Percentiles rank a stretch among this genome's conserved stretches.
These are phyloP conservation scores for Ascochyta lentis DNA, from an alignment of 2,329 filamentous ascomycete species.

Conservation along the genomic window DNA sequence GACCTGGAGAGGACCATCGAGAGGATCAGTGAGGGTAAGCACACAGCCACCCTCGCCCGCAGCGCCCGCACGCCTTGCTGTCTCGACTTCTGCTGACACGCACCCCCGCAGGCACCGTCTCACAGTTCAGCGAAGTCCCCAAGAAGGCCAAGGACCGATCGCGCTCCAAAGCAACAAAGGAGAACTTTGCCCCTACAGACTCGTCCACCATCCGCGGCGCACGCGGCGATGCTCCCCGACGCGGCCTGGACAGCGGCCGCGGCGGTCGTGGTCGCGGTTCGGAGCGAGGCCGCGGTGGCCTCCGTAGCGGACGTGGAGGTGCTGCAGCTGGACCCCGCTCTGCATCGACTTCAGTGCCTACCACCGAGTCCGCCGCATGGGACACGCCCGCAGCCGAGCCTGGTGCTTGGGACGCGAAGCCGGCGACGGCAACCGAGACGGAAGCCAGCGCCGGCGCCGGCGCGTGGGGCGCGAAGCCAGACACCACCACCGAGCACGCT, in stretches of 20 bases:
- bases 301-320: constrained; percentile 68
- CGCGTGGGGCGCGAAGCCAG: constrained; percentile 19
- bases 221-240: constrained; percentile 32
- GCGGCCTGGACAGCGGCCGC: constrained; percentile 47
- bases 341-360: constrained; percentile 67
- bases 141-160: constrained; percentile 76
- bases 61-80: not conserved
- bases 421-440: not conserved
- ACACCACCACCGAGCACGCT: constrained; percentile 20
- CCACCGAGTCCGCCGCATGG: constrained; percentile 72
- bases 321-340: constrained; percentile 67
- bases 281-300: constrained; percentile 61
- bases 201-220: constrained; percentile 31
- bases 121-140: constrained; percentile 80
- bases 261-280: constrained; percentile 66
- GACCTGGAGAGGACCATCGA: constrained; percentile 75
- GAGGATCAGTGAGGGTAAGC: constrained; percentile 78
- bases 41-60: constrained; percentile 1
- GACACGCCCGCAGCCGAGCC: constrained; percentile 51
- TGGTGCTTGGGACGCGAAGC: constrained; percentile 19
- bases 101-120: constrained; percentile 68
- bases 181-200: constrained; percentile 61
- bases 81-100: constrained; percentile 16
- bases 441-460: constrained; percentile 6
- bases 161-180: constrained; percentile 72